Conservation (phyloP, 192 early-diverging fungal species). For the Kickxella alabastrina region DNA sequence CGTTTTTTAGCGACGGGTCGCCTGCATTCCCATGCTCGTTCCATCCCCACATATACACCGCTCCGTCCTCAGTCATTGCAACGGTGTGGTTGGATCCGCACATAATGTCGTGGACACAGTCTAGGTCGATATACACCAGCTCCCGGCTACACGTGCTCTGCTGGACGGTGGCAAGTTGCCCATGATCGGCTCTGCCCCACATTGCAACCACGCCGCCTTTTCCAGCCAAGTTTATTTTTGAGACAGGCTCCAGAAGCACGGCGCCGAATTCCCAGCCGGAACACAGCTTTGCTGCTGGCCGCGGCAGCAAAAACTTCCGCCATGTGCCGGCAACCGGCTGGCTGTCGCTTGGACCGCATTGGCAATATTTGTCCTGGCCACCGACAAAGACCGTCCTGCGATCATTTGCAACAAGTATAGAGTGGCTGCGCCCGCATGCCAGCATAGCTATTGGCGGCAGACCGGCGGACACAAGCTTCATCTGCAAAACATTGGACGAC, state of each 20-base stretch:
- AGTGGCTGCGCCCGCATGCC: conserved; percentile 65
- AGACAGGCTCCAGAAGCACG: conserved; percentile 62
- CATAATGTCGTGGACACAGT: conserved; percentile 16
- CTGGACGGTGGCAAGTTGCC: conserved; percentile 52
- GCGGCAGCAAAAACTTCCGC: conserved; percentile 10
- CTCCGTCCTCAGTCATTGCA: conserved; percentile 45
- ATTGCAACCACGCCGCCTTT: conserved; percentile 30
- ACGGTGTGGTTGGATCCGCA: conserved; percentile 80
- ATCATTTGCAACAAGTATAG: conserved; percentile 49
- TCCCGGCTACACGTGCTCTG: neutral
- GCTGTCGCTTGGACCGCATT: conserved; percentile 46
- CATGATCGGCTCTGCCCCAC: conserved; percentile 78
- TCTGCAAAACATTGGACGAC: neutral
- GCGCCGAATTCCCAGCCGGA: conserved; percentile 50
- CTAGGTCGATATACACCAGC: conserved; percentile 10
- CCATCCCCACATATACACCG: conserved; percentile 80
- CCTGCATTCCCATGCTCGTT: conserved; percentile 94
- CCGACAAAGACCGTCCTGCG: conserved; percentile 49
- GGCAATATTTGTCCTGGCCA: conserved; percentile 64
- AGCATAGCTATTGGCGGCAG: conserved; percentile 51
- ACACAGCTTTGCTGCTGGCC: conserved; percentile 17
- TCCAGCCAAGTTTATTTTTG: conserved; percentile 24
- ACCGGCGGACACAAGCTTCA: conserved; percentile 3
- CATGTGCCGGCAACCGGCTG: conserved; percentile 1
- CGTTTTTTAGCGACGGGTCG: conserved; percentile 40